These are phyloP conservation scores for Kandelia obovata DNA, from an alignment of 345 rosid species.

Conservation along the genomic window DNA sequence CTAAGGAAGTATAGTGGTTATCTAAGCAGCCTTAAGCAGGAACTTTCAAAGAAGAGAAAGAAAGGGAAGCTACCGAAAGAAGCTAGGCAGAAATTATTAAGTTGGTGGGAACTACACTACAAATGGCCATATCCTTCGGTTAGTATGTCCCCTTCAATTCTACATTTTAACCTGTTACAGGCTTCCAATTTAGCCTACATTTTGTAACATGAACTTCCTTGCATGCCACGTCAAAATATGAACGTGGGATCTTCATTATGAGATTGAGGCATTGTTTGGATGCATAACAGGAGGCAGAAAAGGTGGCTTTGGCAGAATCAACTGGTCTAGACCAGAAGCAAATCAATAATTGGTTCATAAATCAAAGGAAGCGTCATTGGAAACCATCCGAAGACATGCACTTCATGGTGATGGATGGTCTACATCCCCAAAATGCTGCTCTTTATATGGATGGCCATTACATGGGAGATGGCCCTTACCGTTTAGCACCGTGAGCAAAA, in stretches of 20 bases:
- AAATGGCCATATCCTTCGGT: slow-evolving; percentile 99
- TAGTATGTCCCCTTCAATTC: slow-evolving; percentile 10
- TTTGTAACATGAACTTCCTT: background rate
- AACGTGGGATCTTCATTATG: background rate
- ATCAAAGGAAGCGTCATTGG: slow-evolving; percentile 98
- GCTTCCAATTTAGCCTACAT: background rate
- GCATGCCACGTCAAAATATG: too few relatives aligned
- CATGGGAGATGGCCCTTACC: slow-evolving; percentile 91
- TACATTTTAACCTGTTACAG: background rate
- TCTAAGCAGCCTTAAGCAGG: slow-evolving; percentile 90
- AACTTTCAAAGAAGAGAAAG: slow-evolving; percentile 97
- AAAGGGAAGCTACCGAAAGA: slow-evolving; percentile 98
- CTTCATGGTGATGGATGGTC: slow-evolving; percentile 99
- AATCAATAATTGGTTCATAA: slow-evolving; percentile 97
- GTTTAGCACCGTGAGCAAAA: slow-evolving; percentile 68
- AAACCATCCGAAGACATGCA: slow-evolving; percentile 99
- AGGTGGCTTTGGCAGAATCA: slow-evolving; percentile 90
- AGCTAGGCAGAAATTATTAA: slow-evolving; percentile 95
- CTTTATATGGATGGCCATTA: slow-evolving; percentile 88
- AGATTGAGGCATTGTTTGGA: background rate
- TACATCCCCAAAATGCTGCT: slow-evolving; percentile 80
- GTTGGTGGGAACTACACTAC: slow-evolving; percentile 99
- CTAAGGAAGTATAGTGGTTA: slow-evolving; percentile 92
- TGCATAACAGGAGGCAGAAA: slow-evolving; percentile 74
- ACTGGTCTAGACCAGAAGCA: slow-evolving; percentile 99